A percentile compares a stretch with the other conserved stretches of the same genome.
phyloP scores from a whole-genome alignment of 345 rosid genomes.

The Aquilaria sinensis region DNA sequence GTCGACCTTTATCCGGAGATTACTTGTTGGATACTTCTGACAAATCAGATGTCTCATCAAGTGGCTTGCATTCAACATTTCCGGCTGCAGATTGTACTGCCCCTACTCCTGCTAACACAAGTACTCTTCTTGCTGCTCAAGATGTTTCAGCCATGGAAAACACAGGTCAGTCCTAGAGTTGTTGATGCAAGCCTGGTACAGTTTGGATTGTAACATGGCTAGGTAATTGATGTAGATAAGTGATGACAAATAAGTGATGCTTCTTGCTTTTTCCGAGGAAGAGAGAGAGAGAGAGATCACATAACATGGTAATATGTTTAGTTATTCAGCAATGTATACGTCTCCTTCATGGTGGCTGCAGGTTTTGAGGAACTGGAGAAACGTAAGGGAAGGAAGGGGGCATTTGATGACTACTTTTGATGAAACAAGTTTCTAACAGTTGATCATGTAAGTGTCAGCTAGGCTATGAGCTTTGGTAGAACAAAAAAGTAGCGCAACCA shows the following conservation, averaged over 20 bases:
- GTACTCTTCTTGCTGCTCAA: slow-evolving; percentile 44
- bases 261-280: neutral
- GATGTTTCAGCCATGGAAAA: slow-evolving; percentile 44
- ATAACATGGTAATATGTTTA: neutral
- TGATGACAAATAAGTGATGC: neutral
- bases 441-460: slow-evolving; percentile 12
- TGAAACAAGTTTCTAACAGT: slow-evolving; percentile 13
- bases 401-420: slow-evolving; percentile 84
- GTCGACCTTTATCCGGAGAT: slow-evolving; percentile 33
- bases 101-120: slow-evolving; percentile 21
- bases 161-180: slow-evolving; percentile 36
- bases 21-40: slow-evolving; percentile 45
- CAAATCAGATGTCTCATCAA: slow-evolving; percentile 59
- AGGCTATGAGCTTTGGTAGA: slow-evolving; percentile 9
- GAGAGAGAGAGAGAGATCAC: slow-evolving; percentile 4
- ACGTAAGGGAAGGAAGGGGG: slow-evolving; percentile 47
- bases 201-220: slow-evolving; percentile 2
- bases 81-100: slow-evolving; percentile 45
- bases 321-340: neutral
- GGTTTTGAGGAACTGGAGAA: slow-evolving; percentile 44
- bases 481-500: slow-evolving; percentile 12
- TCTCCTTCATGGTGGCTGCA: slow-evolving; percentile 16
- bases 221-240: slow-evolving; percentile 1
- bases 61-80: slow-evolving; percentile 60
- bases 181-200: slow-evolving; percentile 13